Percentiles rank a stretch among this genome's conserved stretches.
These are phyloP conservation scores for Citrus trifoliata DNA, from an alignment of 345 rosid species.

Conservation along the genomic window DNA sequence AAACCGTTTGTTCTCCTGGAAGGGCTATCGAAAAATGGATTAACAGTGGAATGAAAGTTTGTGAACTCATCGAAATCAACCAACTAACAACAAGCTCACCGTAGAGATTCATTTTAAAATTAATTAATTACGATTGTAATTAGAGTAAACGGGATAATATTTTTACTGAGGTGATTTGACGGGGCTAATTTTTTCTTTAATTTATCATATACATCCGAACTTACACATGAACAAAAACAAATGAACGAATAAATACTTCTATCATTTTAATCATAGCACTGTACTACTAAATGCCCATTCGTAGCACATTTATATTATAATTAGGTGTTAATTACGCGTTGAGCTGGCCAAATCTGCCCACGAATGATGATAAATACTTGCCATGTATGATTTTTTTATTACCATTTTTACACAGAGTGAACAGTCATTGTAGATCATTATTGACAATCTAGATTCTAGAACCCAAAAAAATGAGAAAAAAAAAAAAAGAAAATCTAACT, in stretches of 20 bases:
- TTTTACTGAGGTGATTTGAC: too few species aligned
- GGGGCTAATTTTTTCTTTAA: too few species aligned
- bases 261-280: background rate
- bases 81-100: accelerated
- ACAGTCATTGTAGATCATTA: background rate
- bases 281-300: background rate
- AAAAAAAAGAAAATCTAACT: background rate
- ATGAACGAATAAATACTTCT: background rate
- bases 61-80: too few species aligned
- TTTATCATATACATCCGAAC: too few species aligned
- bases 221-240: too few species aligned
- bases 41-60: background rate
- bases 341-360: background rate
- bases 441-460: too few species aligned
- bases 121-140: background rate
- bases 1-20: background rate
- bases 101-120: too few species aligned
- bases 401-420: background rate
- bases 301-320: background rate
- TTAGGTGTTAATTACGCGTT: background rate
- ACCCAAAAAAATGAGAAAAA: too few species aligned
- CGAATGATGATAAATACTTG: background rate
- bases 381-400: background rate
- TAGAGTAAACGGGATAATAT: too few species aligned
- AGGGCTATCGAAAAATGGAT: background rate